These are phyloP conservation scores for Hysterangium stoloniferum DNA, from an alignment of 768 basidiomycete genomes.

Conservation along the genomic window DNA sequence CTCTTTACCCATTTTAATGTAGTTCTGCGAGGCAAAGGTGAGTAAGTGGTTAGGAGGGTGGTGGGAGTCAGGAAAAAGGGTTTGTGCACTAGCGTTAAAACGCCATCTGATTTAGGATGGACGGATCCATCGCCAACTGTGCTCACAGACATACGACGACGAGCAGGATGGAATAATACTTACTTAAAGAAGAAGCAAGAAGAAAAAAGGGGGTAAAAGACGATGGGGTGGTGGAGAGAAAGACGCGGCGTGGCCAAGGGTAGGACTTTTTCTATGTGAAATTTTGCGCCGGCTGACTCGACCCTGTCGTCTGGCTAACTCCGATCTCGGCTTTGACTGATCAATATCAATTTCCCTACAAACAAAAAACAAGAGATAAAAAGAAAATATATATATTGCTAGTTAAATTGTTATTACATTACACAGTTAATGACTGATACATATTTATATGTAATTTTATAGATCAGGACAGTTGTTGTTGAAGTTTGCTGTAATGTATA, in stretches of 20 bases:
- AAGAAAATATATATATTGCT: background rate
- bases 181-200: conserved; percentile 26
- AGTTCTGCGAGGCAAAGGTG: conserved; percentile 32
- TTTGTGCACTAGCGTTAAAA: background rate
- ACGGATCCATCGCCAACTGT: conserved; percentile 12
- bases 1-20: conserved; percentile 88
- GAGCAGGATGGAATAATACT: conserved; percentile 23
- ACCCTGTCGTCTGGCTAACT: conserved; percentile 4
- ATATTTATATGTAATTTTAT: no score
- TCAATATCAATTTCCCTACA: background rate
- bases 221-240: conserved; percentile 15
- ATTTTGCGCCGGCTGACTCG: conserved; percentile 6
- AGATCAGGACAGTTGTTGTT: no score
- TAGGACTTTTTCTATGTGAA: conserved; percentile 10
- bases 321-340: conserved; percentile 4
- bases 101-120: background rate
- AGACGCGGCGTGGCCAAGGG: conserved; percentile 9
- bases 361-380: background rate
- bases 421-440: no score
- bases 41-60: conserved; percentile 13
- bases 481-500: no score
- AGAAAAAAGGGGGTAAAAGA: conserved; percentile 32
- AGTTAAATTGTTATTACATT: background rate
- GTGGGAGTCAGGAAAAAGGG: conserved; percentile 15
- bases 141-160: background rate